A percentile compares a stretch with the other conserved stretches of the same genome.
phyloP scores from a whole-genome alignment of 2,329 filamentous ascomycete species.

The Colletotrichum melonis region DNA sequence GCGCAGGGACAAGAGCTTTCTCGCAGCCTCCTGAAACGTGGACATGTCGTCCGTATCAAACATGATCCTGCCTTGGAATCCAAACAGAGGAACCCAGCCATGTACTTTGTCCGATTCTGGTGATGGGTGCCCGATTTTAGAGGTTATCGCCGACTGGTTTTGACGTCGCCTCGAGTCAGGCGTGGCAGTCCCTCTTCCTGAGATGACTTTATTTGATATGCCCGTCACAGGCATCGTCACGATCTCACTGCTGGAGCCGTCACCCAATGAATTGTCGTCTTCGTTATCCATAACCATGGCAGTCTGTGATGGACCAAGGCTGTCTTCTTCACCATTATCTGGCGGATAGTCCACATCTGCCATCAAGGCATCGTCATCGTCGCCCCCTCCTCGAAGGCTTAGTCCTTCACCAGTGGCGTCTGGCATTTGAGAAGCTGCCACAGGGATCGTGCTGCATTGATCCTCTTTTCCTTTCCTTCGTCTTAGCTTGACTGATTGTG shows the following conservation, averaged over 20 bases:
- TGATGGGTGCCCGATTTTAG: background rate
- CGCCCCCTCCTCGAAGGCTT: constrained; percentile 28
- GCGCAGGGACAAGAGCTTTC: constrained; percentile 40
- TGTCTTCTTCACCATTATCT: background rate
- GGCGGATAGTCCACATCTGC: background rate
- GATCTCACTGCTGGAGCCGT: background rate
- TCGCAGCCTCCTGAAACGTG: constrained; percentile 38
- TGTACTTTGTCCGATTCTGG: background rate
- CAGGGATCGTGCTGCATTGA: constrained; percentile 19
- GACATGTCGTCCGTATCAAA: constrained; percentile 38
- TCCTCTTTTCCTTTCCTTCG: constrained; percentile 34
- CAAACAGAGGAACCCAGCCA: constrained; percentile 36
- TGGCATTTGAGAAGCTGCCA: constrained; percentile 16
- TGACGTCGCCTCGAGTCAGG: background rate
- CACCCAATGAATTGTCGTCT: background rate
- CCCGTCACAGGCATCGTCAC: background rate
- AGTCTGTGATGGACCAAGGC: background rate
- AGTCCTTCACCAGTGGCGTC: background rate
- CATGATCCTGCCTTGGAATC: constrained; percentile 46
- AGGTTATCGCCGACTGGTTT: background rate
- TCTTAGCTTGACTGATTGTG: background rate
- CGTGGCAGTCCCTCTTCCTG: background rate
- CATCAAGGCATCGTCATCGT: constrained; percentile 7
- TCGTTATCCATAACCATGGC: background rate
- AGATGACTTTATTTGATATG: background rate